A percentile compares a stretch with the other conserved stretches of the same genome.
Evolutionary conservation across 495 filamentous ascomycete species (phyloP).

Genomic region (Aspergillus cavernicola): DNA sequence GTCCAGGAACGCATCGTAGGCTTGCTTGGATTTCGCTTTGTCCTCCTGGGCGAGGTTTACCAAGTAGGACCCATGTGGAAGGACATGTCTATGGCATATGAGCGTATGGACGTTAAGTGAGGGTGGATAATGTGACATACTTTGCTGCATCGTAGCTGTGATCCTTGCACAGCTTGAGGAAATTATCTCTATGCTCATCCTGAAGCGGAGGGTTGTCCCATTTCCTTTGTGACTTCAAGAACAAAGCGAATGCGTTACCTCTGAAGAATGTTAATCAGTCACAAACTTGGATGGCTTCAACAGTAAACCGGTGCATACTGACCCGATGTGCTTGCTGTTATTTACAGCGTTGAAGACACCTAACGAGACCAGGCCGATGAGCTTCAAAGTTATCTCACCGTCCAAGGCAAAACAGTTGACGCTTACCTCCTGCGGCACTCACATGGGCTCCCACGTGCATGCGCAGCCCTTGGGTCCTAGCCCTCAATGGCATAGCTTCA

Average conservation of each 20-base stretch:
- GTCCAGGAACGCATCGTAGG: conserved; percentile 81
- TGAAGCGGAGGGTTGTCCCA: conserved; percentile 83
- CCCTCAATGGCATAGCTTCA: conserved; percentile 61
- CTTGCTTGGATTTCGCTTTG: conserved; percentile 74
- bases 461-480: conserved; percentile 63
- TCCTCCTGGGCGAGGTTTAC: conserved; percentile 91
- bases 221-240: conserved; percentile 92
- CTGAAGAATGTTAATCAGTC: conserved; percentile 33
- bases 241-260: conserved; percentile 88
- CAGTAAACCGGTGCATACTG: conserved; percentile 1
- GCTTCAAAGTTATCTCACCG: neutral
- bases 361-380: conserved; percentile 22
- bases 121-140: conserved; percentile 29
- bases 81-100: conserved; percentile 51
- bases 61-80: conserved; percentile 94
- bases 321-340: conserved; percentile 75
- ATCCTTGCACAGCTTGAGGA: conserved; percentile 60
- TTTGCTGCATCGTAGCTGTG: conserved; percentile 67
- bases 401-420: neutral
- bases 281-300: neutral
- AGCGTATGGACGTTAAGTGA: neutral
- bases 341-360: conserved; percentile 85
- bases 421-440: conserved; percentile 72
- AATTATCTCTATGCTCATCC: conserved; percentile 61
- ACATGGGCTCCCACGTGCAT: conserved; percentile 94